Evolutionary conservation across 805 yeast species (phyloP).

Genomic region (Monosporozyma solicola): DNA sequence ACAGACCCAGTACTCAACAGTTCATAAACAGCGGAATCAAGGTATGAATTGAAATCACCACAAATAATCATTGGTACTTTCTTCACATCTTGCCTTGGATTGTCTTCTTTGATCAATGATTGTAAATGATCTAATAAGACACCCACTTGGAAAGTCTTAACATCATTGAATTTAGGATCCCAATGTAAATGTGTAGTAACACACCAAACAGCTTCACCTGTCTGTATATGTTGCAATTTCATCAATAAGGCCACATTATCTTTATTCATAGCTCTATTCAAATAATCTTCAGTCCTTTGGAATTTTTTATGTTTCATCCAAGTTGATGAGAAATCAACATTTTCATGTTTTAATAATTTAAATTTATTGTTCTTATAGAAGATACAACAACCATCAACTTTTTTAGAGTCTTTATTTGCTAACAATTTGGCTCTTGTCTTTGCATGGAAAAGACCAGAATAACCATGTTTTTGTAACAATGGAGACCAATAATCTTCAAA

Average conservation of each 20-base stretch:
- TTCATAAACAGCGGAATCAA: constrained; percentile 86
- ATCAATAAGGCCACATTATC: constrained; percentile 84
- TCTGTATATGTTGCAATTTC: constrained; percentile 59
- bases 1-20: constrained; percentile 74
- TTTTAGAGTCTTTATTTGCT: constrained; percentile 68
- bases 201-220: constrained; percentile 64
- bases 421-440: constrained; percentile 91
- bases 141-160: constrained; percentile 91
- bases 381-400: constrained; percentile 98
- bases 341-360: constrained; percentile 57
- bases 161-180: constrained; percentile 96
- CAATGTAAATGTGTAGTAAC: constrained; percentile 95
- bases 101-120: constrained; percentile 42
- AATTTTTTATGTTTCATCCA: constrained; percentile 78
- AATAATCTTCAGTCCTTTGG: constrained; percentile 87
- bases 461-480: constrained; percentile 60
- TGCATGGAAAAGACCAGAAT: constrained; percentile 71
- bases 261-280: constrained; percentile 91
- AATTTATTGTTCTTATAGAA: constrained; percentile 68
- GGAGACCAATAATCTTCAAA: constrained; percentile 85
- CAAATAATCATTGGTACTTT: constrained; percentile 74
- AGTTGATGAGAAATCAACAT: constrained; percentile 73
- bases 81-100: constrained; percentile 42
- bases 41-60: constrained; percentile 91
- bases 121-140: constrained; percentile 84